phyloP scores from a whole-genome alignment of 2,329 filamentous ascomycete genomes.

The Neurospora crassa region DNA sequence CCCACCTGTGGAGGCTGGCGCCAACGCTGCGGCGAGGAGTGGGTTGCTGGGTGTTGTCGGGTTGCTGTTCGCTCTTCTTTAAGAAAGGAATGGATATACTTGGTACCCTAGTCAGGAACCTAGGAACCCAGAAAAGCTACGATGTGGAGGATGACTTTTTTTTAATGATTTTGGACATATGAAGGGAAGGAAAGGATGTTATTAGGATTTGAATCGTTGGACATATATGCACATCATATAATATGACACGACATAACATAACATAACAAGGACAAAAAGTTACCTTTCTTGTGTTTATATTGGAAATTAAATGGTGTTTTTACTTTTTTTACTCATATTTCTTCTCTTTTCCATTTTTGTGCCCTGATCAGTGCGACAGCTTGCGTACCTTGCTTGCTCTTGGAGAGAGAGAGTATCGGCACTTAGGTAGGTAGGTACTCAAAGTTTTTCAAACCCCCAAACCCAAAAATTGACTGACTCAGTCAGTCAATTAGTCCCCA shows the following conservation, averaged over 20 bases:
- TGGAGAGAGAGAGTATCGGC: too few relatives aligned
- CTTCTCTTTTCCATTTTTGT: too few relatives aligned
- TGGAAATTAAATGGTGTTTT: background rate
- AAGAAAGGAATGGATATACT: background rate
- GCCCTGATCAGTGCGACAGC: too few relatives aligned
- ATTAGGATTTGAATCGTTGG: background rate
- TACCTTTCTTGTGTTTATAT: background rate
- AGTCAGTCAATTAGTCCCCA: too few relatives aligned
- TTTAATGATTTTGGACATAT: background rate
- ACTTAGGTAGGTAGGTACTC: too few relatives aligned
- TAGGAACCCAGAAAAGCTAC: background rate
- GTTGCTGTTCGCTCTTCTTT: background rate
- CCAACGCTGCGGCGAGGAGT: background rate
- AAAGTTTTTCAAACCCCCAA: too few relatives aligned
- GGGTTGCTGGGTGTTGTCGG: background rate
- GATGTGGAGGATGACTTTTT: background rate
- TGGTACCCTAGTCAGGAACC: background rate
- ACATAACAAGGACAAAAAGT: background rate
- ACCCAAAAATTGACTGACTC: too few relatives aligned
- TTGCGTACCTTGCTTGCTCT: too few relatives aligned
- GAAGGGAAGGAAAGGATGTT: too few relatives aligned
- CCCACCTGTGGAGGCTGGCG: background rate
- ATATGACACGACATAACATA: background rate
- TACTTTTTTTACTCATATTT: too few relatives aligned
- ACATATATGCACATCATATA: background rate